phyloP scores from a whole-genome alignment of 1,284 basidiomycete species.

The Stereum hirsutum region DNA sequence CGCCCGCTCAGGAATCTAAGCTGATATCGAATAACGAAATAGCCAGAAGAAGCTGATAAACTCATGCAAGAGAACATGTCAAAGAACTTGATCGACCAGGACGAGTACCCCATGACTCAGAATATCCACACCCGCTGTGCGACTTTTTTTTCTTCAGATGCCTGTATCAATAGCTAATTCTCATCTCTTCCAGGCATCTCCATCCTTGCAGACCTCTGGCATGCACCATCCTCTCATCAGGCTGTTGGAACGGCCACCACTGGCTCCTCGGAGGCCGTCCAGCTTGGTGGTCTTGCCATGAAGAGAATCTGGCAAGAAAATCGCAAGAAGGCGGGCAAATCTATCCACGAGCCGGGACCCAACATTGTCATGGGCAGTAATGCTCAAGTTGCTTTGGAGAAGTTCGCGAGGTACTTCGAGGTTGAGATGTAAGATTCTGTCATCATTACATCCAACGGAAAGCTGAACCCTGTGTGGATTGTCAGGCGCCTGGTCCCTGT shows the following conservation, averaged over 20 bases:
- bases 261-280: constrained; percentile 89
- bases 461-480: too few species aligned
- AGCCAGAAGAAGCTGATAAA: constrained; percentile 55
- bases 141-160: constrained; percentile 60
- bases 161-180: neutral
- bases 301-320: constrained; percentile 91
- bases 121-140: constrained; percentile 15
- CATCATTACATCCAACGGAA: too few species aligned
- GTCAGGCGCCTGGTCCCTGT: constrained; percentile 78
- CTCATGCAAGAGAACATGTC: constrained; percentile 80
- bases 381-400: constrained; percentile 48
- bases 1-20: too few species aligned
- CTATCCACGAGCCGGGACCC: constrained; percentile 73
- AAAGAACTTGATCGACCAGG: constrained; percentile 87
- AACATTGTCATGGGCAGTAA: constrained; percentile 33
- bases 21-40: too few species aligned
- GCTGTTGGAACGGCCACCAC: constrained; percentile 92
- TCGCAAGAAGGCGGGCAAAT: constrained; percentile 81
- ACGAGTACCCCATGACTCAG: constrained; percentile 87
- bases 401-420: constrained; percentile 90
- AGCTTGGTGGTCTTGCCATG: constrained; percentile 91
- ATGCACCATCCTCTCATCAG: constrained; percentile 66
- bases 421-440: too few species aligned
- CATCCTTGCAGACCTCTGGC: constrained; percentile 90
- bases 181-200: constrained; percentile 57